A percentile compares a stretch with the other conserved stretches of the same genome.
Conservation (phyloP, 176 grass and related monocot genomes). For the Avena eriantha region DNA sequence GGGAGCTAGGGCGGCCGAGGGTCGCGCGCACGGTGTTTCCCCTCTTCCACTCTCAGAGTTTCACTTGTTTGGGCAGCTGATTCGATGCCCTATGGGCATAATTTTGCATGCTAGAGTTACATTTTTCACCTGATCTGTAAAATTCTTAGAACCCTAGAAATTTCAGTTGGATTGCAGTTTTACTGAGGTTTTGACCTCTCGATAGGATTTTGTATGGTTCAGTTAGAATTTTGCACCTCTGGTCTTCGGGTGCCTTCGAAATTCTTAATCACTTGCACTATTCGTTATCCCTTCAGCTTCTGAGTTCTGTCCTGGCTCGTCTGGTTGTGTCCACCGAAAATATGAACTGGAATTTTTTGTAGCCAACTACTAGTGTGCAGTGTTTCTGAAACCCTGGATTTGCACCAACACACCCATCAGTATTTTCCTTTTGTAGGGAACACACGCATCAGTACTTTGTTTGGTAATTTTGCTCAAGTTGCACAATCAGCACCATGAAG, state of each 20-base stretch:
- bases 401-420: neutral
- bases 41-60: neutral
- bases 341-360: neutral
- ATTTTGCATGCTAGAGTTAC: neutral
- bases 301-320: neutral
- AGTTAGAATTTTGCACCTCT: neutral
- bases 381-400: neutral
- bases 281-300: neutral
- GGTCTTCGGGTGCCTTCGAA: neutral
- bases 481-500: neutral
- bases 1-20: neutral
- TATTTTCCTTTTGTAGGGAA: neutral
- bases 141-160: constrained; percentile 18
- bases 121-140: constrained; percentile 4
- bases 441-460: neutral
- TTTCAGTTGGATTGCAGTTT: neutral
- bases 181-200: neutral
- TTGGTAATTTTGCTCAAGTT: neutral
- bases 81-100: neutral
- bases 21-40: neutral
- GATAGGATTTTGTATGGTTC: neutral
- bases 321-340: neutral
- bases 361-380: neutral
- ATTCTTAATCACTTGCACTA: neutral
- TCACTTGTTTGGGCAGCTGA: neutral